These are phyloP conservation scores for Vickermania ingenoplastis DNA, from an alignment of 208 protist genomes.

Conservation along the genomic window DNA sequence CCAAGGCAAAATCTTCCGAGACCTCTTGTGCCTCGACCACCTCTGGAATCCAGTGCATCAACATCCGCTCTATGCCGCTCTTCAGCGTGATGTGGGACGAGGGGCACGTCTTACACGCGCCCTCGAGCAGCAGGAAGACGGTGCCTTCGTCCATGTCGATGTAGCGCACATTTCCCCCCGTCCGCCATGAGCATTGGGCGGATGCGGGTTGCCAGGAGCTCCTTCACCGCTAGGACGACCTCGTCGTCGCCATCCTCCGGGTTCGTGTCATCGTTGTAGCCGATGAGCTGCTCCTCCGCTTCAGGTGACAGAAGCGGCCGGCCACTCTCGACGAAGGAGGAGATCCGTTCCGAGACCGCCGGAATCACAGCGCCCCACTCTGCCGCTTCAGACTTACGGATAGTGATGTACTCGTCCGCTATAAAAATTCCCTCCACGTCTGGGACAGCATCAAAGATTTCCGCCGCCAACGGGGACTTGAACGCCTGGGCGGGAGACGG, in stretches of 20 bases:
- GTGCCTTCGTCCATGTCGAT: constrained; percentile 87
- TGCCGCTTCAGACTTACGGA: constrained; percentile 34
- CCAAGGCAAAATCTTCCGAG: constrained; percentile 64
- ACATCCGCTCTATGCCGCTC: constrained; percentile 89
- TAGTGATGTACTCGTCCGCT: constrained; percentile 79
- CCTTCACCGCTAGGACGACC: constrained; percentile 88
- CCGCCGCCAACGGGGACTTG: constrained; percentile 62
- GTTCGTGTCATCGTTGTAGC: constrained; percentile 84
- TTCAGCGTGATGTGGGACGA: constrained; percentile 86
- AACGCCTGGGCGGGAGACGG: constrained; percentile 47
- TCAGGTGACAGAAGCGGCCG: constrained; percentile 54
- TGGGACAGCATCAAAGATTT: constrained; percentile 54
- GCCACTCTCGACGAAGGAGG: constrained; percentile 61
- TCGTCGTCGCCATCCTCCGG: constrained; percentile 83
- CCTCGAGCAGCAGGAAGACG: constrained; percentile 84
- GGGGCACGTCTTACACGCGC: constrained; percentile 83
- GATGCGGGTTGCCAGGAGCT: constrained; percentile 83
- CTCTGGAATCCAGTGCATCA: constrained; percentile 92
- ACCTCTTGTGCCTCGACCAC: constrained; percentile 83
- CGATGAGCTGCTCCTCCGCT: constrained; percentile 47
- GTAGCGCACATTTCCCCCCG: constrained; percentile 88
- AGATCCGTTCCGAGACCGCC: constrained; percentile 49
- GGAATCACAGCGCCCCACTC: constrained; percentile 51
- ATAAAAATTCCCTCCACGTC: constrained; percentile 66
- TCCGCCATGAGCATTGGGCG: constrained; percentile 85